Base-by-base conservation (phyloP, 257 asterid species). In the Cynanchum wilfordii region DNA sequence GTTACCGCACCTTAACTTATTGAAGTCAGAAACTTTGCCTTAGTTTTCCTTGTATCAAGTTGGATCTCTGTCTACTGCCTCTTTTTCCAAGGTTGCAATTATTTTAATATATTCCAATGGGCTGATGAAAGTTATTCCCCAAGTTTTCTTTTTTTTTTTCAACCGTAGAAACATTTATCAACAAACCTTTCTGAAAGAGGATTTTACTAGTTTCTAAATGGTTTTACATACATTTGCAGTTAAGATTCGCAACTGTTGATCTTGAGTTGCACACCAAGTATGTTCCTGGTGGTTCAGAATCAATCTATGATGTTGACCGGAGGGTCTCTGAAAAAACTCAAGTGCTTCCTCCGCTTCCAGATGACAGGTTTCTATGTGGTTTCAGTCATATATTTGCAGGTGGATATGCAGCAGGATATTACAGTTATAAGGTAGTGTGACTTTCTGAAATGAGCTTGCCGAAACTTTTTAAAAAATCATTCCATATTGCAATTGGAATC, bases 361-460 rank as follows among this genome's bases (percentile, higher is more conserved):
- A 91, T 58, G 97, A 95, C 79, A 87, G 83, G 76, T 95, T 95
- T 87, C 99, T 95, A 36, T 87, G 96, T 70, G 73, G 97, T 77
- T 95, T 95, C 67, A 88, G 91, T 78, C 99, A 95, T 87, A 92
- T 95, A 66, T 95, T 95, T 86, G 97, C 89, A 20, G 97, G 97
- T 80, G 98, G 96, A 80, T 95, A 92, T 80, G 98, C 98, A 54
- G 99, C 99, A 73, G 99, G 99, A 72, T 95, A 95, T 86, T 95
- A 95, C 83, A 95, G 99, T 83, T 95, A 95, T 88, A 90, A 92
- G 99, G 99, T 95, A 70, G 49, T 7, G 29, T 40, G 25, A 2
- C 7, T 24, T 25, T 36, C 49, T 36, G 65, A 30, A 64, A 27
- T 66, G 10, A 22, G 60, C 22, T 40, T 5, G 9, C 9, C n/a